Conservation (phyloP, 148 eudicot species). For the Polygonum maritimum region DNA sequence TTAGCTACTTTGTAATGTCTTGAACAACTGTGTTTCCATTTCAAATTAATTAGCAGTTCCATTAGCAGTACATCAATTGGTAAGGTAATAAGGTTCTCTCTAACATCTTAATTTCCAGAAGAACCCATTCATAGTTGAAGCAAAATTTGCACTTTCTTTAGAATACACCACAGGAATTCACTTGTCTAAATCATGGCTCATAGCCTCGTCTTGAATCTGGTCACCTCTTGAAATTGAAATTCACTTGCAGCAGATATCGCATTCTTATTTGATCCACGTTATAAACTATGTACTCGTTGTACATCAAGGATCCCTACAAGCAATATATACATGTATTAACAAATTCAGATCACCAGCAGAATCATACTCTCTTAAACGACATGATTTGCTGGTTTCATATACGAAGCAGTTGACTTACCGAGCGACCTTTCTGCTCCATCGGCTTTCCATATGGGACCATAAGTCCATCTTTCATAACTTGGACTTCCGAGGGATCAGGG, state of each 20-base stretch:
- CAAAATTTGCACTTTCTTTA: too few relatives aligned
- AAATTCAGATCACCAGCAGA: neutral
- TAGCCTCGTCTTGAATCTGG: neutral
- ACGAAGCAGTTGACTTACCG: constrained; percentile 23
- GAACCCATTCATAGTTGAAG: too few relatives aligned
- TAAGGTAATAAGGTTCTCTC: too few relatives aligned
- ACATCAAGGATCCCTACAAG: constrained; percentile 9
- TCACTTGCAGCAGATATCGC: constrained; percentile 12
- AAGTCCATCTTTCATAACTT: constrained; percentile 61
- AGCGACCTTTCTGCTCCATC: constrained; percentile 23
- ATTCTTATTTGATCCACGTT: constrained; percentile 11
- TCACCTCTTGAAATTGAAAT: constrained; percentile 11
- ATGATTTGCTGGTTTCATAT: neutral
- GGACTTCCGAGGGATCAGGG: constrained; percentile 54
- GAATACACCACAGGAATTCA: neutral
- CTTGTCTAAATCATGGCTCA: neutral
- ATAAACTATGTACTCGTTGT: constrained; percentile 12
- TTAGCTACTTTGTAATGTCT: too few relatives aligned
- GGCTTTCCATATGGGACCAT: constrained; percentile 81
- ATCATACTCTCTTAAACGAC: neutral
- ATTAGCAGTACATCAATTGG: too few relatives aligned
- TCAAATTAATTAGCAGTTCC: too few relatives aligned
- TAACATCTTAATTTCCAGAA: too few relatives aligned
- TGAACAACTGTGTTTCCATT: too few relatives aligned
- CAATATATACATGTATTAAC: neutral